A percentile compares a stretch with the other conserved stretches of the same genome.
These are phyloP conservation scores for Stephanocyclus meneghinianus DNA, from an alignment of 352 stramenopile genomes.

Conservation along the genomic window DNA sequence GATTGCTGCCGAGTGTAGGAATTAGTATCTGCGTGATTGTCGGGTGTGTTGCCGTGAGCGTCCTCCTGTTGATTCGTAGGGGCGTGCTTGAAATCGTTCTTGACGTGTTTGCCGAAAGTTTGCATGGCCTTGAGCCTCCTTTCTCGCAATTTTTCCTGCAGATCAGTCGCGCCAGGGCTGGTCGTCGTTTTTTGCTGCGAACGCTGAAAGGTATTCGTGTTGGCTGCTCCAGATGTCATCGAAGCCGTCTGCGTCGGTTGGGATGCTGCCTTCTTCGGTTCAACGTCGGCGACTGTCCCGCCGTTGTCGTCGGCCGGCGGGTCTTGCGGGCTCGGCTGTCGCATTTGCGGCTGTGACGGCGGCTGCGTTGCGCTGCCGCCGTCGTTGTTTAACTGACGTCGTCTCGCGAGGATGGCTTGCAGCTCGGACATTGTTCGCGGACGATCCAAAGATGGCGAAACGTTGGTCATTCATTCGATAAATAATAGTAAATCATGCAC, in stretches of 20 bases:
- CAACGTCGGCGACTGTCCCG: not conserved
- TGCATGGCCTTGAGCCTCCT: not conserved
- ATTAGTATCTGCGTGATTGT: not conserved
- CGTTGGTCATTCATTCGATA: too few species aligned
- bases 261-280: not conserved
- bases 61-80: not conserved
- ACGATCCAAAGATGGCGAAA: too few species aligned
- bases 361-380: not conserved
- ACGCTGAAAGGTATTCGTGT: not conserved
- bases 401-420: constrained; percentile 24
- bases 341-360: not conserved
- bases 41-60: not conserved
- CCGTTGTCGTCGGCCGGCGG: not conserved
- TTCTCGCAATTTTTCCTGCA: constrained; percentile 1
- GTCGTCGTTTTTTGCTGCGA: not conserved
- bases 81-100: not conserved
- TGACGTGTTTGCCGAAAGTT: not conserved
- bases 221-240: not conserved
- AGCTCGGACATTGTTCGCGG: constrained; percentile 30
- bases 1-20: not conserved
- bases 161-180: not conserved
- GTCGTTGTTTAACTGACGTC: constrained; percentile 6
- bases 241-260: not conserved
- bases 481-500: too few species aligned
- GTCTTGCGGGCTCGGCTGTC: not conserved